phyloP scores from a whole-genome alignment of 2,329 filamentous ascomycete species.

The Ramularia collo-cygni region DNA sequence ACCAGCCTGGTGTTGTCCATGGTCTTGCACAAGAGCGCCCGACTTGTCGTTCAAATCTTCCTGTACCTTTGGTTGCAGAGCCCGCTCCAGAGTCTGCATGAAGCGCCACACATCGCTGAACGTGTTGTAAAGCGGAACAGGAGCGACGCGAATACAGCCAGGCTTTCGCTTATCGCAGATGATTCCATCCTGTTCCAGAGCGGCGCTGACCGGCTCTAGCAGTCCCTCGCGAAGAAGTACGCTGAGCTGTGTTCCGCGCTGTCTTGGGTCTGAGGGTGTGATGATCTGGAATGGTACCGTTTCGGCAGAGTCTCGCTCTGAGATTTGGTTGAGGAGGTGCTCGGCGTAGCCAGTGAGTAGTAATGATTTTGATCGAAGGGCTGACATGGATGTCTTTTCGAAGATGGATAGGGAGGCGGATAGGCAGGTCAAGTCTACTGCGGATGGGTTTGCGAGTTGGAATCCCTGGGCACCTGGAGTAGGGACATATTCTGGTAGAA shows the following conservation, averaged over 20 bases:
- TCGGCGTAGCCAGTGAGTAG: constrained; percentile 72
- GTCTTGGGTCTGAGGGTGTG: constrained; percentile 60
- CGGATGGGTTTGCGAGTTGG: constrained; percentile 77
- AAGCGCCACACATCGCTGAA: constrained; percentile 67
- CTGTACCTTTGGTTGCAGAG: constrained; percentile 22
- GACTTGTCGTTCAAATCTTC: no score
- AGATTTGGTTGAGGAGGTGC: constrained; percentile 45
- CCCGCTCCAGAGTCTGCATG: constrained; percentile 46
- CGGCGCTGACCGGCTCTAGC: constrained; percentile 58
- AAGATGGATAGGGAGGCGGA: constrained; percentile 67
- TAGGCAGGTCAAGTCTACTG: constrained; percentile 67
- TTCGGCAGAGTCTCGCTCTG: constrained; percentile 12
- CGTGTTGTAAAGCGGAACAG: constrained; percentile 75
- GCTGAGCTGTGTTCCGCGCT: constrained; percentile 72
- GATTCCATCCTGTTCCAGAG: constrained; percentile 61
- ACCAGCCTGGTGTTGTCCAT: no score
- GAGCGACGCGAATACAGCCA: constrained; percentile 75
- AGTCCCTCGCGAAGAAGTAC: constrained; percentile 61
- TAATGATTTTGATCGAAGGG: constrained; percentile 63
- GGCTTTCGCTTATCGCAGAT: constrained; percentile 80
- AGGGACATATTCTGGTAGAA: constrained; percentile 61
- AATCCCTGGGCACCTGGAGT: constrained; percentile 72
- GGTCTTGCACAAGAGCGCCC: no score
- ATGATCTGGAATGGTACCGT: constrained; percentile 44
- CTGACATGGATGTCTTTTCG: constrained; percentile 59